These are phyloP conservation scores for Hemileccinum rubropunctum DNA, from an alignment of 768 basidiomycete species.

Conservation along the genomic window DNA sequence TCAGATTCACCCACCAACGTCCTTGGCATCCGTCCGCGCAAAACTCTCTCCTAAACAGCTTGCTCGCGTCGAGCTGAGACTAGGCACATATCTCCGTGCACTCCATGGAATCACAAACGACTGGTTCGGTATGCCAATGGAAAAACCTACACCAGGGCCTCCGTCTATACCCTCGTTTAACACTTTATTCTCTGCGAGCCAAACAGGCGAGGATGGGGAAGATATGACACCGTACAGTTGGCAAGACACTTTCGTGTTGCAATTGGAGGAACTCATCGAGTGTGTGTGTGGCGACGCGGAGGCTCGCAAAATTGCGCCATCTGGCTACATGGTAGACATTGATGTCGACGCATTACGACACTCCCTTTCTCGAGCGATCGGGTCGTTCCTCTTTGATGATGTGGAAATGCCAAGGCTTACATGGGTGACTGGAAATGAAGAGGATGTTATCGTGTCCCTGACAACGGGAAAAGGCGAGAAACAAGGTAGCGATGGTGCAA, in stretches of 20 bases:
- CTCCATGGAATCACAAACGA: constrained; percentile 76
- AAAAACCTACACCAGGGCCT: constrained; percentile 27
- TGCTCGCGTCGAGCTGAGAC: constrained; percentile 52
- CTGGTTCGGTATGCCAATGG: constrained; percentile 62
- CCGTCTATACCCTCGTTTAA: constrained; percentile 25
- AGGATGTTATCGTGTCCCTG: constrained; percentile 54
- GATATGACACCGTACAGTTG: constrained; percentile 51
- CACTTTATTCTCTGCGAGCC: constrained; percentile 1
- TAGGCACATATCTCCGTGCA: constrained; percentile 59
- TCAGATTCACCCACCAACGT: constrained; percentile 32
- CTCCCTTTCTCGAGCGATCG: constrained; percentile 66
- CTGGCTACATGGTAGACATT: constrained; percentile 12
- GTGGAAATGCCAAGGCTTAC: constrained; percentile 68
- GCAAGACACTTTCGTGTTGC: constrained; percentile 68
- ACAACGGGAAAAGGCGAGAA: constrained; percentile 10
- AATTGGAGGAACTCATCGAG: constrained; percentile 57
- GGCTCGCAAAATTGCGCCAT: constrained; percentile 10
- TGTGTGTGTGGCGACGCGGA: constrained; percentile 33
- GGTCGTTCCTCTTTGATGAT: constrained; percentile 74
- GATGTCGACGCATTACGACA: constrained; percentile 43
- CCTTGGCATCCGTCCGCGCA: constrained; percentile 38
- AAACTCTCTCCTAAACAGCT: constrained; percentile 37
- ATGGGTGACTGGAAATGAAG: constrained; percentile 58
- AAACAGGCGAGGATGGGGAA: constrained; percentile 13
- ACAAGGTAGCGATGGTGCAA: not conserved